Base-by-base conservation (phyloP, 1,284 basidiomycete species). In the Fomitopsis palustris region DNA sequence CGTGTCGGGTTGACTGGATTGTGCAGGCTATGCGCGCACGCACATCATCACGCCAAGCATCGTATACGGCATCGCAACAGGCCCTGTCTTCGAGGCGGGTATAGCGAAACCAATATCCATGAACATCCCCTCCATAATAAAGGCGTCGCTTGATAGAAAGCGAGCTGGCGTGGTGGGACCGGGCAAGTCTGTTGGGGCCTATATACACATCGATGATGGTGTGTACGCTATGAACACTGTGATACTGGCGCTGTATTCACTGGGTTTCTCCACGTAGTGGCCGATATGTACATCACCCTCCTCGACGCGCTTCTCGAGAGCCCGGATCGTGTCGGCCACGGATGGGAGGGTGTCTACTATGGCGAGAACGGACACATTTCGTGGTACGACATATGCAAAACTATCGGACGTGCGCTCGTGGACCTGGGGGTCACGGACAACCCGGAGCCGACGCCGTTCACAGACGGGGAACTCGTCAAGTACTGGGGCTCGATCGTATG, bases 31-130 rank as follows among this genome's bases (percentile, higher is more conserved):
- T 54, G 75, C 78, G 57, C 76, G 73, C 61, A 74, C 78, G 4
- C 79, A 79, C 63, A 78, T 83, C 53, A 68, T 83, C 54, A 70
- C 80, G 7, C 81, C 81, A 0, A 71, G 77, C 12, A 79, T 77
- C 0, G 78, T 84, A 39, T 83, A 78, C 55, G 82, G 81, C 9
- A 67, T 79, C 3, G 78, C 78, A 1, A 68, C 70, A 4, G 78
- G 78, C 8, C 67, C 73, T 17, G 69, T 84, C n/a, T 78, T 79
- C 19, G 77, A 80, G 25, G 68, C 73, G 2, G 78, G 77, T 1
- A 67, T 84, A 39, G 73, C 78, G 58, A 78, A 83, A 63, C 57
- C 71, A 9, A 72, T 74, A 53, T 82, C 81, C 4, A 73, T 76
- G 35, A 78, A 80, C 60, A 74, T 82, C 37, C 81, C 81, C 0